Base-by-base conservation (phyloP, 495 filamentous ascomycete species). In the Friedmanniomyces simplex region DNA sequence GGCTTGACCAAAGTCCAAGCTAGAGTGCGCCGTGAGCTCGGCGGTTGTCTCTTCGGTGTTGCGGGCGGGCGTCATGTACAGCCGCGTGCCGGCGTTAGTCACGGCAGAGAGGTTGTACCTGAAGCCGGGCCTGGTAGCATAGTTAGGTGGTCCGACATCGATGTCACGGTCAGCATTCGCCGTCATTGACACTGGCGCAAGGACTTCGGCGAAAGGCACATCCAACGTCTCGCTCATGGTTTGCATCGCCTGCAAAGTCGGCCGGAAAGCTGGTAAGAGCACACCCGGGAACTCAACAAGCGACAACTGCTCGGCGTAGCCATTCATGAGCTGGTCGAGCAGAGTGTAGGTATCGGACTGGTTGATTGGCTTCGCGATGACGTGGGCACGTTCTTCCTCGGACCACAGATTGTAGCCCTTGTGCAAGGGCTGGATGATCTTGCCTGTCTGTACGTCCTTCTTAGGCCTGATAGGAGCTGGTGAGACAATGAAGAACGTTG, bases 251-350 rank as follows among this genome's bases (percentile, higher is more conserved):
- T 72, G 68, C n/a, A 89, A 69, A 0, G 82, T 84, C 20, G 82
- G 79, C 42, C 81, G 71, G 62, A 91, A 91, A 1, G 85, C 76
- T 0, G 80, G 75, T 13, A 88, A 74, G 1, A 90, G 71, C 3
- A 91, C 71, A 10, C 80, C 81, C 0, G 85, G 85, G 54, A 89
- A 88, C 57, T 89, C 87, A 0, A 88, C 75, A 10, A 89, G 70
- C 75, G 43, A 57, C 25, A 45, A 11, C 14, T 43, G 50, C 30
- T 6, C 45, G 34, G 18, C 42, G 22, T 26, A 16, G 1, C 46
- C 16, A 13, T 28, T 18, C 1, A 28, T 18, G 28, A 42, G 18
- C 1, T 47, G 36, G 24, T 32, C 26, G 12, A 59, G 28, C 50
- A 60, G 22, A 3, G 6, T 16, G 11, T 49, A 26, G 4, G 51